Conservation (phyloP, 202 grass and related monocot species). For the Cymbopogon flexuosus region DNA sequence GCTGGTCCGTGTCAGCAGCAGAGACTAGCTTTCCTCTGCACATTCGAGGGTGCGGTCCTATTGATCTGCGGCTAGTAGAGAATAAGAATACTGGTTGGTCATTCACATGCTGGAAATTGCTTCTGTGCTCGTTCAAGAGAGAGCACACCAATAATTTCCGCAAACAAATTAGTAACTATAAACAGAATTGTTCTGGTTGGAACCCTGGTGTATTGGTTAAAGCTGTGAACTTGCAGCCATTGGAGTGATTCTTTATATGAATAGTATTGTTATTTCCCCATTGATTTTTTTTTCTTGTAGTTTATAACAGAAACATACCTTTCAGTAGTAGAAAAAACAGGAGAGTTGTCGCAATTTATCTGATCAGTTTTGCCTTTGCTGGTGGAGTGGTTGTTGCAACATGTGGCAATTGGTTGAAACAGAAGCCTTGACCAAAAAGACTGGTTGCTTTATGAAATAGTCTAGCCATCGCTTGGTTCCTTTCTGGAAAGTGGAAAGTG, state of each 20-base stretch:
- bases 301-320: neutral
- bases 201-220: neutral
- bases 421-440: slow-evolving; percentile 13
- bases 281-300: neutral
- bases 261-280: neutral
- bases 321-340: neutral
- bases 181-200: neutral
- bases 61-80: neutral
- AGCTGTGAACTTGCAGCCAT: neutral
- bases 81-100: slow-evolving; percentile 13
- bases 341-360: neutral
- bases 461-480: neutral
- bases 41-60: neutral
- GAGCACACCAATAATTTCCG: neutral
- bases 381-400: slow-evolving; percentile 22
- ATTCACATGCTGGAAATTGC: slow-evolving; percentile 12
- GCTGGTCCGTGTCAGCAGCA: neutral
- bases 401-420: slow-evolving; percentile 32
- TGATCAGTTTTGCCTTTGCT: slow-evolving; percentile 1
- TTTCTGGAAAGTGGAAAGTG: neutral
- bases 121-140: neutral
- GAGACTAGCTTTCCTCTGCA: neutral
- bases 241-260: neutral
- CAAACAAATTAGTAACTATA: slow-evolving; percentile 21
- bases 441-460: neutral